These are phyloP conservation scores for Kluyveromyces nonfermentans DNA, from an alignment of 805 yeast species.

Conservation along the genomic window DNA sequence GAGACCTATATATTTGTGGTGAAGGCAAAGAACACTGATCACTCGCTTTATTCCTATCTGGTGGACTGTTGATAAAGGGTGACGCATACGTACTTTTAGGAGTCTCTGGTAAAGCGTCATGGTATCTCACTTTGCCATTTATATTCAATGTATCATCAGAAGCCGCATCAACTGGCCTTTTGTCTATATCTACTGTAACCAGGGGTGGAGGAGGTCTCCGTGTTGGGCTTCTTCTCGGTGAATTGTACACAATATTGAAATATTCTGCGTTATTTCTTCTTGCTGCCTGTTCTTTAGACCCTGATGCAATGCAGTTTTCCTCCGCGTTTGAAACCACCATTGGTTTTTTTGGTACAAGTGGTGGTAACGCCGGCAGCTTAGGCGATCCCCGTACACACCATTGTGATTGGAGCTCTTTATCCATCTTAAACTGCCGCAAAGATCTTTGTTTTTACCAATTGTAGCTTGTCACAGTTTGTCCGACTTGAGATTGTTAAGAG, in stretches of 20 bases:
- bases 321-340: neutral
- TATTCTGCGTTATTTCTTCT: neutral
- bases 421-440: neutral
- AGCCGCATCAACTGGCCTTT: neutral
- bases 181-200: neutral
- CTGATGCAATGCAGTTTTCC: neutral
- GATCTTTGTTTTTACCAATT: neutral
- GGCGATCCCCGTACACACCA: neutral
- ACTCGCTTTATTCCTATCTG: neutral
- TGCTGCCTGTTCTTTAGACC: neutral
- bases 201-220: neutral
- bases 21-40: neutral
- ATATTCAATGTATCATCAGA: neutral
- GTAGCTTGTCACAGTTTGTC: neutral
- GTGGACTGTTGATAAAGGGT: neutral
- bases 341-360: neutral
- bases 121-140: neutral
- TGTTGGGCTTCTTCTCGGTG: neutral
- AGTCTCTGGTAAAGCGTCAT: neutral
- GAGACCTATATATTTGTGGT: conserved; percentile 8
- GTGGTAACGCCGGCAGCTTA: conserved; percentile 2
- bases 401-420: neutral
- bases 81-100: neutral
- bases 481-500: no score
- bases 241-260: neutral